Base-by-base conservation (phyloP, 2,329 filamentous ascomycete species). In the Aureobasidium sp. region DNA sequence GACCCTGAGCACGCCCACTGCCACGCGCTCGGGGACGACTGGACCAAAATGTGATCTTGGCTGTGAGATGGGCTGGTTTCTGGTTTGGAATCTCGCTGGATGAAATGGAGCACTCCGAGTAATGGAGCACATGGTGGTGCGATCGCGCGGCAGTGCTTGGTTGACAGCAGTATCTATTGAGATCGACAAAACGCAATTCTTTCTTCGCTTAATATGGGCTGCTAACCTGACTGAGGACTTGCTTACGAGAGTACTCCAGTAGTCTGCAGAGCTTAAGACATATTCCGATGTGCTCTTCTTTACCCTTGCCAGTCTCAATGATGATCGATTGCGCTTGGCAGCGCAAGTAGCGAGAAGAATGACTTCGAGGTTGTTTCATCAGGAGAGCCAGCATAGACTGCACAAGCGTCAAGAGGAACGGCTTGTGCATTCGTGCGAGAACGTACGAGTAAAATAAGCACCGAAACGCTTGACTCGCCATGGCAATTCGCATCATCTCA, bases 161-260 rank as follows among this genome's bases (percentile, higher is more conserved):
- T 57, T 57, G 53, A 57, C 53, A 57, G 53, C 41, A 46, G n/a
- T 6, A 20, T 26, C 53, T 46, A 57, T 57, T 57, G 29, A 23
- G 53, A 57, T 57, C 53, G 53, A 46, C 53, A 39, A 7, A 23
- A 20, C 32, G 52, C 23, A 15, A 29, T 27, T 32, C 26, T 32
- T 27, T 46, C n/a, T 12, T 32, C 41, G 27, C 41, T 23, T 12
- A 44, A 41, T 12, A 26, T 26, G 41, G 15, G 41, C 36, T 39
- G 50, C 34, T 26, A 27, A 47, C 44, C 1, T 27, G 1, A 29
- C 13, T 29, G 12, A 20, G 20, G 26, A 13, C 2, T 34, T 44
- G 23, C 23, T 20, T 5, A 26, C 12, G 37, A n/a, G 37, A 36
- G 8, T 13, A 12, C 13, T 32, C 3, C 26, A 34, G 13, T 13